Conservation (phyloP, 2,329 filamentous ascomycete genomes). For the Fusarium austroafricanum region DNA sequence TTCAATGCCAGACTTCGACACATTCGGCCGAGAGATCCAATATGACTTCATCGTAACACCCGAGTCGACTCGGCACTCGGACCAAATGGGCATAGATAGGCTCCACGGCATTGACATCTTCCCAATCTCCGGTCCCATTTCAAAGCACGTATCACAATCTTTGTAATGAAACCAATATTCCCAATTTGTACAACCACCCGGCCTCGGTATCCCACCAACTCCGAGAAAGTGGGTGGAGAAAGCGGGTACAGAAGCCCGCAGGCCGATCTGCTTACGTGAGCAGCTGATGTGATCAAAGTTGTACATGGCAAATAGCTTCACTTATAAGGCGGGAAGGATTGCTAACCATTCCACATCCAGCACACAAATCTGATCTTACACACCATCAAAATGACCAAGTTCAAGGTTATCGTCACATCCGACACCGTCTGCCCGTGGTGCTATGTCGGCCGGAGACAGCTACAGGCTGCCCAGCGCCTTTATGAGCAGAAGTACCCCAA, state of each 20-base stretch:
- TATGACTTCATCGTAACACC: no score
- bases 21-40: no score
- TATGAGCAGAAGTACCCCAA: slow-evolving; percentile 56
- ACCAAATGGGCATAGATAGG: not conserved
- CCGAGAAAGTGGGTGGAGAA: slow-evolving; percentile 7
- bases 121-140: not conserved
- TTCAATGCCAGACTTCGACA: no score
- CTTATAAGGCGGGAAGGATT: slow-evolving; percentile 15
- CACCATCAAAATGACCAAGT: slow-evolving; percentile 66
- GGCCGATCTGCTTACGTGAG: slow-evolving; percentile 32
- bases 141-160: not conserved
- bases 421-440: slow-evolving; percentile 66
- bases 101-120: not conserved
- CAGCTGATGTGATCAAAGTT: slow-evolving; percentile 26
- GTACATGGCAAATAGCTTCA: slow-evolving; percentile 11
- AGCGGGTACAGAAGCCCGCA: slow-evolving; percentile 11
- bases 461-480: slow-evolving; percentile 58
- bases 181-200: slow-evolving; percentile 4
- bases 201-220: slow-evolving; percentile 36
- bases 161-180: not conserved
- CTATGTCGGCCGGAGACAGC: slow-evolving; percentile 61
- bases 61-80: not conserved
- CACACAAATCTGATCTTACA: not conserved
- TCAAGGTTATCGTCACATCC: slow-evolving; percentile 60
- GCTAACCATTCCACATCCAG: not conserved